These are phyloP conservation scores for Croton setiger DNA, from an alignment of 441 rosid genomes.

Conservation along the genomic window DNA sequence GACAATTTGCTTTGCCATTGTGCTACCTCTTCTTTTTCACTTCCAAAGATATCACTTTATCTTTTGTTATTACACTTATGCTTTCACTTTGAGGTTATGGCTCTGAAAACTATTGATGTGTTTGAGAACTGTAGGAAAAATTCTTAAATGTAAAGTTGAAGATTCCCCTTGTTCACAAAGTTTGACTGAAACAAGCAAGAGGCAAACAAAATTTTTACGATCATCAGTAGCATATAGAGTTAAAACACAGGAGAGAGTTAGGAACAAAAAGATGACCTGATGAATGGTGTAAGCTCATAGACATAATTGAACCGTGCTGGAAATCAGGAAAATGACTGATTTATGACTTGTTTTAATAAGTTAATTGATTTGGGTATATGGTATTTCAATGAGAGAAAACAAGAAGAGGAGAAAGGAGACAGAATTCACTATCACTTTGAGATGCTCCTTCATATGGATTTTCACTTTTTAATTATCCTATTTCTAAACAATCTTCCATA, in stretches of 20 bases:
- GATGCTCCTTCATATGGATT: neutral
- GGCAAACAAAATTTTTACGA: neutral
- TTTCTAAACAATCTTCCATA: neutral
- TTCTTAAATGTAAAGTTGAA: neutral
- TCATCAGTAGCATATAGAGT: neutral
- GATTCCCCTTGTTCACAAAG: neutral
- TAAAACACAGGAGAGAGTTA: neutral
- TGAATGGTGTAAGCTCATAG: no score
- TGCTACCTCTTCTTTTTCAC: neutral
- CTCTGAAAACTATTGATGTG: neutral
- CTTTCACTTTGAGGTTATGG: neutral
- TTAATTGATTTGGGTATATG: neutral
- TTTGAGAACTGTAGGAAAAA: neutral
- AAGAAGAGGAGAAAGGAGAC: slow-evolving; percentile 1
- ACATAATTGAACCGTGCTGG: neutral
- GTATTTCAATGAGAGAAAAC: neutral
- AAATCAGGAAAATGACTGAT: neutral
- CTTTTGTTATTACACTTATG: no score
- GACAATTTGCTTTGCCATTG: neutral
- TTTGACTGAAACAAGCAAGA: neutral
- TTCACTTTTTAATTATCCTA: neutral
- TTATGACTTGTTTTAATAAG: neutral
- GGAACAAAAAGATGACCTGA: neutral
- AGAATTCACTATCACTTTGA: neutral
- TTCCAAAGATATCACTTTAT: neutral